Conservation (phyloP, 2,329 filamentous ascomycete genomes). For the Alternaria gansuensis region DNA sequence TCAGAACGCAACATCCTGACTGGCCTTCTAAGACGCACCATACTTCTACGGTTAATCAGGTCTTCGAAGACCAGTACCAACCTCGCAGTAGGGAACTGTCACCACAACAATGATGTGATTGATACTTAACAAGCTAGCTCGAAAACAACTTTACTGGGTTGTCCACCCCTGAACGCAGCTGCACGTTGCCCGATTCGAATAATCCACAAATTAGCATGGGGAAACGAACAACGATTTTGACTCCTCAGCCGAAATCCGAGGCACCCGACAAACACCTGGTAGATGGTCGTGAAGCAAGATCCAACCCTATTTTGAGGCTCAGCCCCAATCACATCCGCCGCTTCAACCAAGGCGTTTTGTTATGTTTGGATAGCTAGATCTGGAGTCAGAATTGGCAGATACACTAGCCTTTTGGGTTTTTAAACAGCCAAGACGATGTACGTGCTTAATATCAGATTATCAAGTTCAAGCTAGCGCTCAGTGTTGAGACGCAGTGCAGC, state of each 20-base stretch:
- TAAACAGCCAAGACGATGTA: constrained; percentile 1
- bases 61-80: background rate
- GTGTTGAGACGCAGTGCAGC: background rate
- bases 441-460: background rate
- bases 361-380: background rate
- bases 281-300: background rate
- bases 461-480: background rate
- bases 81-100: background rate
- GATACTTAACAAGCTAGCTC: background rate
- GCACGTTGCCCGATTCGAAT: background rate
- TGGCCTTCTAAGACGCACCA: background rate
- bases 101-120: background rate
- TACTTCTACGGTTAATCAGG: background rate
- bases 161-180: background rate
- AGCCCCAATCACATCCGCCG: background rate
- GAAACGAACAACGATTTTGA: background rate
- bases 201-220: background rate
- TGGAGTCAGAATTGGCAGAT: background rate
- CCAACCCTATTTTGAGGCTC: background rate
- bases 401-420: background rate
- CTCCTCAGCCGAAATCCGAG: background rate
- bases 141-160: background rate
- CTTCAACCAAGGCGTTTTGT: background rate
- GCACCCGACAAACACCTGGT: background rate
- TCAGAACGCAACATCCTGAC: no score